Evolutionary conservation across 75 land plant species (phyloP), one percentile per base, ranked within the genome.

Genomic region (Cryptomeria japonica): DNA sequence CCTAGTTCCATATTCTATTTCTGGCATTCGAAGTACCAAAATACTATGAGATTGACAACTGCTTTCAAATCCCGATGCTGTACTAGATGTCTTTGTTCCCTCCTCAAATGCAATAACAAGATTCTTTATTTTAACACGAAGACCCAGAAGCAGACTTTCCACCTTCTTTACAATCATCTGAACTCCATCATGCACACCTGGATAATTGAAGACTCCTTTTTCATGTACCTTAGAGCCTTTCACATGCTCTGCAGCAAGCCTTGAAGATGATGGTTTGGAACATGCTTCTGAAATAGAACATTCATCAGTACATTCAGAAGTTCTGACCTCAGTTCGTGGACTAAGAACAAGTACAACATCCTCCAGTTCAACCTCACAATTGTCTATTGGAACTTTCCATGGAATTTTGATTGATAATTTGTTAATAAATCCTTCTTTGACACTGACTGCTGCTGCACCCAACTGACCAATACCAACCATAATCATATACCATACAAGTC

Each of bases 171-270:
- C 98, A 92, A 98, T 92, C 73, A 92, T 92, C 88, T 95, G 94
- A 61, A 98, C 99, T 86, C 99, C 99, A 86, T 95, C 96, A 87
- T 94, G 95, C 46, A 97, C 93, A 92, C 93, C 95, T 80, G 88
- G 16, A 39, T 91, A 90, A 56, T 85, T 44, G 73, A 88, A 84
- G 38, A 75, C 88, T 32, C 68, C 84, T 34, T 75, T 49, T 73
- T 61, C 55, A 56, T 77, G 86, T 31, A 1, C 86, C 51, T 39
- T 32, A 12, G 89, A 89, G 84, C 53, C 70, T 25, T 86, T 89
- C 42, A 31, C 3, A 38, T 89, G 84, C 58, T 78, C 86, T 56
- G 44, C 31, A 42, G 28, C 9, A 9, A 55, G 11, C 79, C 87
- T 47, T 25, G 14, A 36, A 49, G 19, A 25, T 13, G 22, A 37